Evolutionary conservation across 169 alveolate genomes (phyloP).

Genomic region (Fabrea salina): DNA sequence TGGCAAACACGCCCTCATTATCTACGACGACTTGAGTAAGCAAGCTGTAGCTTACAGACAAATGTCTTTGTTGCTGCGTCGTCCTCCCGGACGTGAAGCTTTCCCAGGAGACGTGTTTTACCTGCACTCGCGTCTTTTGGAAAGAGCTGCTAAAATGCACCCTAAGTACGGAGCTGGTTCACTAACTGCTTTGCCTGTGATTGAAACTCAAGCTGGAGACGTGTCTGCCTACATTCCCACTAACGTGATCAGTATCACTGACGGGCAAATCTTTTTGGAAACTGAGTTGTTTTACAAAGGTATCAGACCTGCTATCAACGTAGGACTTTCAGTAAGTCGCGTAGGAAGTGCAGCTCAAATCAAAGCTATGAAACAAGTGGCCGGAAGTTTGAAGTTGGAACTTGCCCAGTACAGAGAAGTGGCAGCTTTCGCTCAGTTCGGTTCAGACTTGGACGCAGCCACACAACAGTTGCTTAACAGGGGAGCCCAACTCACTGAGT

Average conservation of each 20-base stretch:
- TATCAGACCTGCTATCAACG: constrained; percentile 97
- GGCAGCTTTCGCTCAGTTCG: constrained; percentile 96
- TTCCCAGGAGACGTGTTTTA: constrained; percentile 97
- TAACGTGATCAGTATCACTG: constrained; percentile 97
- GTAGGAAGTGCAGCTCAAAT: constrained; percentile 97
- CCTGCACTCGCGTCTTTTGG: constrained; percentile 94
- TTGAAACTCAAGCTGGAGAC: constrained; percentile 98
- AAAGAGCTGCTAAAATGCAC: constrained; percentile 97
- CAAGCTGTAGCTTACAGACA: constrained; percentile 98
- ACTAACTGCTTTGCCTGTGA: constrained; percentile 96
- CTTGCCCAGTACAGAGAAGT: constrained; percentile 97
- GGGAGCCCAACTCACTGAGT: constrained; percentile 88
- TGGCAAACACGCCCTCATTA: constrained; percentile 94
- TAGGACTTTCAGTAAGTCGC: constrained; percentile 96
- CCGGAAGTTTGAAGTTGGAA: constrained; percentile 94
- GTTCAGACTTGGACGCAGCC: constrained; percentile 94
- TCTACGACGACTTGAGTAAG: constrained; percentile 97
- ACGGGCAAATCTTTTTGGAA: constrained; percentile 96
- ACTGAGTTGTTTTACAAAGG: constrained; percentile 97
- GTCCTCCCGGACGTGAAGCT: constrained; percentile 97
- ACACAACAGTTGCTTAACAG: constrained; percentile 92
- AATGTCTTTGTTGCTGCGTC: constrained; percentile 91
- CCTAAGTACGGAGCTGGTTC: constrained; percentile 92
- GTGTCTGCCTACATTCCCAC: constrained; percentile 98
- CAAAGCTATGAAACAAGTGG: constrained; percentile 88